Percentiles rank a stretch among this genome's conserved stretches.
These are phyloP conservation scores for Alternaria metachromatica DNA, from an alignment of 2,329 filamentous ascomycete species.

Conservation along the genomic window DNA sequence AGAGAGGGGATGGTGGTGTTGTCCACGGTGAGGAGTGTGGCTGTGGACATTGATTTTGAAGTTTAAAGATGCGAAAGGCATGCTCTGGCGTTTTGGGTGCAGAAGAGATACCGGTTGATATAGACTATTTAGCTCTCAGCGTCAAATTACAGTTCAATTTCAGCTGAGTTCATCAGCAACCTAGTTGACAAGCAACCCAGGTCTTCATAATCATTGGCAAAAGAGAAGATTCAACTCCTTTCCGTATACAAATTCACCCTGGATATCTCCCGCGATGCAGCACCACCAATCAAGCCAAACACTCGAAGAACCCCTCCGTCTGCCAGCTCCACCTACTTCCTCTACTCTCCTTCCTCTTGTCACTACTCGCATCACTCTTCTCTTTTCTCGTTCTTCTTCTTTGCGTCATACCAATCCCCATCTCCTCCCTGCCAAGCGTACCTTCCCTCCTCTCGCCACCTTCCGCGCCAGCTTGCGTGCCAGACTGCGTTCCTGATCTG, in stretches of 20 bases:
- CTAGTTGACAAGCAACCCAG: not conserved
- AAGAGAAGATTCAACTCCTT: not conserved
- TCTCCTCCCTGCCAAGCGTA: not conserved
- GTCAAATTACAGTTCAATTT: not conserved
- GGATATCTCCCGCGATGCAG: not conserved
- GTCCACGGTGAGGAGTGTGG: constrained; percentile 38
- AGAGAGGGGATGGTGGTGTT: constrained; percentile 34
- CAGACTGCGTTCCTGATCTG: not conserved
- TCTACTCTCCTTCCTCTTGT: not conserved
- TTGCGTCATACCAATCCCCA: not conserved
- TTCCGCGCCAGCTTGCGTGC: not conserved
- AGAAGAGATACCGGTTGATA: not conserved
- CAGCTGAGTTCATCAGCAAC: not conserved
- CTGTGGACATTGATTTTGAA: constrained; percentile 34
- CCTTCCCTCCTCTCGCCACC: not conserved
- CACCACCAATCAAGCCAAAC: not conserved
- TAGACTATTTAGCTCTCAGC: not conserved
- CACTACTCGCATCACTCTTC: not conserved
- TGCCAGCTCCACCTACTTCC: not conserved
- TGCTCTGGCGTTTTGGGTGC: not conserved
- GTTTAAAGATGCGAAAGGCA: too few species aligned
- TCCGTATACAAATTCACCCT: not conserved
- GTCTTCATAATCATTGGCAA: not conserved
- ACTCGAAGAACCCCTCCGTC: not conserved
- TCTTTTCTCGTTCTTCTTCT: not conserved